These are phyloP conservation scores for Claviceps africana DNA, from an alignment of 2,329 filamentous ascomycete genomes.

Conservation along the genomic window DNA sequence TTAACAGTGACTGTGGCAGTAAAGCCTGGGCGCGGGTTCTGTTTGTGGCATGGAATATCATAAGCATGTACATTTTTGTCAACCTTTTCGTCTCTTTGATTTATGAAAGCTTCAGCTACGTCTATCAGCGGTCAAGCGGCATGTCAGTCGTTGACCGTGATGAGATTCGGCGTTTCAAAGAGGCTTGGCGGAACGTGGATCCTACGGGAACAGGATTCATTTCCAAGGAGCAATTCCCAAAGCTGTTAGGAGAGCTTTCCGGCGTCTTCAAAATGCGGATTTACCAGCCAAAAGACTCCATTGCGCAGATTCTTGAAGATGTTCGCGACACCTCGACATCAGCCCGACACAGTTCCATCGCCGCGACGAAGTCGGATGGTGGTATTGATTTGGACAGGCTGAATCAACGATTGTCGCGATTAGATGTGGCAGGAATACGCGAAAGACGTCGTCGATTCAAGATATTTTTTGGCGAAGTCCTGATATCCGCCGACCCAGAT, in stretches of 20 bases:
- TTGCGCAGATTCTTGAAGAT: slow-evolving; percentile 75
- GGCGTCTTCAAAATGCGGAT: slow-evolving; percentile 96
- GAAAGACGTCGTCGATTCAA: slow-evolving; percentile 69
- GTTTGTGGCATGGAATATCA: slow-evolving; percentile 95
- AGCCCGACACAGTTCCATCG: slow-evolving; percentile 39
- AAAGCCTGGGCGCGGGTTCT: slow-evolving; percentile 73
- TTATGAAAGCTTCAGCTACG: slow-evolving; percentile 98
- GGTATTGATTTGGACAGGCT: slow-evolving; percentile 63
- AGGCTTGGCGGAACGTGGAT: slow-evolving; percentile 94
- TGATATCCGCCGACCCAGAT: slow-evolving; percentile 83
- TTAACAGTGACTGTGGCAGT: slow-evolving; percentile 85
- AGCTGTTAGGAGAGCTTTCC: slow-evolving; percentile 79
- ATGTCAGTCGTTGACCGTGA: slow-evolving; percentile 80
- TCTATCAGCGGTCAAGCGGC: slow-evolving; percentile 93
- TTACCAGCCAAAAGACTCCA: slow-evolving; percentile 80
- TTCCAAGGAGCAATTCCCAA: slow-evolving; percentile 74
- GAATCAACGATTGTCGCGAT: slow-evolving; percentile 54
- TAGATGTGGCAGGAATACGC: slow-evolving; percentile 65
- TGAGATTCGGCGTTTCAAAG: slow-evolving; percentile 92
- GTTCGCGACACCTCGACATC: slow-evolving; percentile 47
- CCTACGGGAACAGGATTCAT: slow-evolving; percentile 86
- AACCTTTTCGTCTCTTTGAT: slow-evolving; percentile 97
- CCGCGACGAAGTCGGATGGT: slow-evolving; percentile 34
- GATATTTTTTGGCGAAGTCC: slow-evolving; percentile 91
- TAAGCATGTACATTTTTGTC: slow-evolving; percentile 99